Percentiles rank a stretch among this genome's conserved stretches.
Evolutionary conservation across 2,329 filamentous ascomycete species (phyloP).

Genomic region (Scopulariopsis brevicaulis): DNA sequence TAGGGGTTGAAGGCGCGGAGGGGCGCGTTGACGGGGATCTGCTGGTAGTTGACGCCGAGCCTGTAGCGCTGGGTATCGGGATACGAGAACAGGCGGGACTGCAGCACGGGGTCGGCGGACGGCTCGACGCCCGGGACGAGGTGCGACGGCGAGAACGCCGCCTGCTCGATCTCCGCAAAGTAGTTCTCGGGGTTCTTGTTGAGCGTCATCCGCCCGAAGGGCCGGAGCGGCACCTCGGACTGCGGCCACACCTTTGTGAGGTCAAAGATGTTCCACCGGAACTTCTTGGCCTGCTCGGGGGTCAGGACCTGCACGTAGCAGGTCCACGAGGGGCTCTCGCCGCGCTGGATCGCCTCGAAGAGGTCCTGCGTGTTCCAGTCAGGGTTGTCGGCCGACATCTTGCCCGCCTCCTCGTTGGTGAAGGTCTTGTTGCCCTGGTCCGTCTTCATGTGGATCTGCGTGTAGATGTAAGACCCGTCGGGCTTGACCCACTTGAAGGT

Average conservation of each 20-base stretch:
- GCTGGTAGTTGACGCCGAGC: conserved; percentile 51
- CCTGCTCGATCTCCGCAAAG: conserved; percentile 59
- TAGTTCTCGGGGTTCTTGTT: conserved; percentile 57
- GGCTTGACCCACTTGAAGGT: conserved; percentile 56
- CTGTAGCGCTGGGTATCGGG: conserved; percentile 53
- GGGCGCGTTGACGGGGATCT: conserved; percentile 50
- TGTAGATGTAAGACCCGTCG: conserved; percentile 54
- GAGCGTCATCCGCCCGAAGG: conserved; percentile 50
- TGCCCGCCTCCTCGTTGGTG: conserved; percentile 41
- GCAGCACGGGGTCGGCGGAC: conserved; percentile 50
- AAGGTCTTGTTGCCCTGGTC: conserved; percentile 52
- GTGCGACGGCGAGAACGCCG: conserved; percentile 52
- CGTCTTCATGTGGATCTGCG: conserved; percentile 53
- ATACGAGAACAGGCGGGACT: conserved; percentile 49
- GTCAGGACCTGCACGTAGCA: conserved; percentile 52
- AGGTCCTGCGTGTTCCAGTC: conserved; percentile 54
- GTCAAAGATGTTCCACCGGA: conserved; percentile 55
- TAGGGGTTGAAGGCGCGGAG: conserved; percentile 46
- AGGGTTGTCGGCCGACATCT: conserved; percentile 43
- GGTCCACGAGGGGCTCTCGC: conserved; percentile 52
- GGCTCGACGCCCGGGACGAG: conserved; percentile 53
- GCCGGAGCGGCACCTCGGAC: conserved; percentile 45
- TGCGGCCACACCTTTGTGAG: conserved; percentile 62
- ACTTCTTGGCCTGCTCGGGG: conserved; percentile 44
- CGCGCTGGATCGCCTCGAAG: conserved; percentile 48